phyloP scores from a whole-genome alignment of 2,329 filamentous ascomycete species.

The Cladosporium cucumerinum region DNA sequence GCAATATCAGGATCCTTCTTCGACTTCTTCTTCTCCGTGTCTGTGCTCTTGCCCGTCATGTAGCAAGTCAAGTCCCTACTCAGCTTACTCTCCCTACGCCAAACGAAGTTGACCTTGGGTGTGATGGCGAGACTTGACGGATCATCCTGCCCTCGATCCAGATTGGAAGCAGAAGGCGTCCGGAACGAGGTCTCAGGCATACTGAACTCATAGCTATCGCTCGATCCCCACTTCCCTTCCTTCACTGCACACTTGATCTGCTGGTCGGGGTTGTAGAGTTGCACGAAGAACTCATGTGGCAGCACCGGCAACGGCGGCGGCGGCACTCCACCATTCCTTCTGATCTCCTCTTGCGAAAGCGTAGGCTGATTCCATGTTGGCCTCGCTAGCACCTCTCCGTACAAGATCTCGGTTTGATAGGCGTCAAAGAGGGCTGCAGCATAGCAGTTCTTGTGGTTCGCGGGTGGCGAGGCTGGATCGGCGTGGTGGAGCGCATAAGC shows the following conservation, averaged over 20 bases:
- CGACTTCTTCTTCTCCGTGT: conserved; percentile 62
- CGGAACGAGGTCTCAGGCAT: conserved; percentile 84
- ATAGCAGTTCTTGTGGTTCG: conserved; percentile 75
- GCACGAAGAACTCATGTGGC: conserved; percentile 75
- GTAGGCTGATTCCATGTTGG: conserved; percentile 84
- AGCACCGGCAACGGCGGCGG: conserved; percentile 68
- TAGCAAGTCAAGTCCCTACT: conserved; percentile 87
- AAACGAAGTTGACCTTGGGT: conserved; percentile 78
- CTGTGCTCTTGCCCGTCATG: conserved; percentile 72
- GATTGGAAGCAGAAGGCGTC: conserved; percentile 69
- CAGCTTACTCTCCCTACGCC: conserved; percentile 83
- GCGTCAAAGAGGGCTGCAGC: conserved; percentile 82
- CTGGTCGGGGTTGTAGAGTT: conserved; percentile 93
- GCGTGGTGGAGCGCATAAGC: conserved; percentile 77
- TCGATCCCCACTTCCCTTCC: conserved; percentile 74
- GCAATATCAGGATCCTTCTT: conserved; percentile 82
- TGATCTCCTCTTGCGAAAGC: conserved; percentile 75
- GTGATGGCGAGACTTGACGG: conserved; percentile 51
- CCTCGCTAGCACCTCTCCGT: conserved; percentile 77
- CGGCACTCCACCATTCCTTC: conserved; percentile 62
- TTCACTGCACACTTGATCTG: conserved; percentile 68
- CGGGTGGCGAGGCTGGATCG: conserved; percentile 59
- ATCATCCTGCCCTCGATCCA: conserved; percentile 70
- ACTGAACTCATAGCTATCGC: conserved; percentile 85
- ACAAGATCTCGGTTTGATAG: conserved; percentile 75